Percentiles rank a stretch among this genome's conserved stretches.
Conservation (phyloP, 208 protist genomes). For the Angomonas ambiguus region DNA sequence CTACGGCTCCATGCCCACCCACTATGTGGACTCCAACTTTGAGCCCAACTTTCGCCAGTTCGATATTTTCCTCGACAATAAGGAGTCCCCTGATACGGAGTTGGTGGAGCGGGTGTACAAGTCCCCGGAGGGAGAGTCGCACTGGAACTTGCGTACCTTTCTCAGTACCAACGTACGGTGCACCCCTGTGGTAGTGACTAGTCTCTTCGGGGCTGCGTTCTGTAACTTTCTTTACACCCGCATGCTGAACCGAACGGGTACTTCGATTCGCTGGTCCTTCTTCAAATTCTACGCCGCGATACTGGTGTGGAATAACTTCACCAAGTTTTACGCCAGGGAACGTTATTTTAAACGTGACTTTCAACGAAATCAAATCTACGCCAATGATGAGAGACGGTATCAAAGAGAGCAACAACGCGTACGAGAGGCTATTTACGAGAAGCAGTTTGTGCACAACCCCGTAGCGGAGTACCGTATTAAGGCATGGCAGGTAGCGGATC, state of each 20-base stretch:
- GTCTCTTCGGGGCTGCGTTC: conserved; percentile 65
- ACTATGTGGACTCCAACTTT: conserved; percentile 58
- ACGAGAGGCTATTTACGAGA: conserved; percentile 80
- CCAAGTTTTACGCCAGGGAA: conserved; percentile 79
- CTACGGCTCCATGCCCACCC: conserved; percentile 75
- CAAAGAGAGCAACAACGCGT: conserved; percentile 83
- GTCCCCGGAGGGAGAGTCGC: conserved; percentile 57
- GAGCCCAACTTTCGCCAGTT: conserved; percentile 88
- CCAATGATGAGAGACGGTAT: conserved; percentile 73
- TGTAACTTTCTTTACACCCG: conserved; percentile 77
- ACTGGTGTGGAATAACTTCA: conserved; percentile 80
- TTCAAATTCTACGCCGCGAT: conserved; percentile 64
- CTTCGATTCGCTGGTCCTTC: conserved; percentile 80
- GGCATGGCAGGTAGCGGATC: conserved; percentile 83
- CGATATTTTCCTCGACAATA: conserved; percentile 79
- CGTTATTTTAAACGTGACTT: conserved; percentile 86
- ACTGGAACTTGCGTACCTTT: conserved; percentile 67
- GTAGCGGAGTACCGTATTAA: conserved; percentile 85
- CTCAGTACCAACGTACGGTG: conserved; percentile 65
- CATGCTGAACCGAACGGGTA: conserved; percentile 56
- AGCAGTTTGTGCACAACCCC: conserved; percentile 82
- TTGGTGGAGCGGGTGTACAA: conserved; percentile 76
- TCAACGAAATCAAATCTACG: conserved; percentile 84
- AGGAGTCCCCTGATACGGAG: conserved; percentile 51
- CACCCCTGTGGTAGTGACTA: conserved; percentile 71